Evolutionary conservation across 106 monocot genomes (phyloP).

Genomic region (Phalaenopsis equestris): DNA sequence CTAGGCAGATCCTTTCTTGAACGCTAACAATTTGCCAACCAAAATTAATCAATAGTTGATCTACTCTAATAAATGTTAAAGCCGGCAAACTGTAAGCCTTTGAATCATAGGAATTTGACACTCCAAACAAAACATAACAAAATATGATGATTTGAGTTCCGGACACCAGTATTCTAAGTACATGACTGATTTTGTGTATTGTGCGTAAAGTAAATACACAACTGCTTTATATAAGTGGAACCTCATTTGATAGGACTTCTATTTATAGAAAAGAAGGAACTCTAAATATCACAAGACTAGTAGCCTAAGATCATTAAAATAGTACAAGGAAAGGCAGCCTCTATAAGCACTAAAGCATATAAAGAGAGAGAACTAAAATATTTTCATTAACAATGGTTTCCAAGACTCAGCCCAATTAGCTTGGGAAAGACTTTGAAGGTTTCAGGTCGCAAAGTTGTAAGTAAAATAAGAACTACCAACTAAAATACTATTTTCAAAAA

Average conservation of each 20-base stretch:
- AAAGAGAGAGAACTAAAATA: not conserved
- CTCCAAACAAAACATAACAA: too few relatives aligned
- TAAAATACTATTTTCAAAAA: conserved; percentile 1
- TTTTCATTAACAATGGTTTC: not conserved
- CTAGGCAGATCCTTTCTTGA: not conserved
- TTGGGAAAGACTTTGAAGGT: not conserved
- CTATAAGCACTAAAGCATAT: not conserved
- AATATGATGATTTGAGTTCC: too few relatives aligned
- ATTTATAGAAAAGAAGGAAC: not conserved
- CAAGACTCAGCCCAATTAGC: not conserved
- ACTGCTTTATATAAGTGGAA: not conserved
- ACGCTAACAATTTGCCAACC: not conserved
- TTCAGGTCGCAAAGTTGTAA: not conserved
- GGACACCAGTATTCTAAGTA: too few relatives aligned
- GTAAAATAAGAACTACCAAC: not conserved
- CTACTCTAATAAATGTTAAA: not conserved
- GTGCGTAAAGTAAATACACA: not conserved
- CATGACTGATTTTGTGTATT: not conserved
- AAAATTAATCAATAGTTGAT: not conserved
- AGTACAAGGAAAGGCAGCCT: not conserved
- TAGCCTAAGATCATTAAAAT: not conserved
- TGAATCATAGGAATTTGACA: not conserved
- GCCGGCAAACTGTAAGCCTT: not conserved
- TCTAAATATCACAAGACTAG: not conserved
- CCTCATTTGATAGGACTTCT: not conserved